These are phyloP conservation scores for Podosphaera fusca DNA, from an alignment of 2,329 filamentous ascomycete species.

Conservation along the genomic window DNA sequence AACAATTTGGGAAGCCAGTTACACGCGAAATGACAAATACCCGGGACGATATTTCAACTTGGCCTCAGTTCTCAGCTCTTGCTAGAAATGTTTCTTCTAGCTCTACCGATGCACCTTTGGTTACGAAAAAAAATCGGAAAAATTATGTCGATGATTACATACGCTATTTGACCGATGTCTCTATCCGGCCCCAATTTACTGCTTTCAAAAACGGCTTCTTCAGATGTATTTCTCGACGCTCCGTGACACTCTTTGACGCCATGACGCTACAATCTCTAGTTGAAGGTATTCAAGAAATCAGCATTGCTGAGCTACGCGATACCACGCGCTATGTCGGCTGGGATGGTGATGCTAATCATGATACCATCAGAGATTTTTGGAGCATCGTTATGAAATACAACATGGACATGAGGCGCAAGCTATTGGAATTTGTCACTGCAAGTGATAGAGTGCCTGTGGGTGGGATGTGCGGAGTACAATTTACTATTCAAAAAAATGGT, in stretches of 20 bases:
- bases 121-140: slow-evolving; percentile 58
- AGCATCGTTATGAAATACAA: slow-evolving; percentile 45
- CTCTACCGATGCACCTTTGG: slow-evolving; percentile 34
- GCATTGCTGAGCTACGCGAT: slow-evolving; percentile 47
- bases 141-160: slow-evolving; percentile 71
- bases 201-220: slow-evolving; percentile 69
- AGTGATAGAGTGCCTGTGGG: slow-evolving; percentile 77
- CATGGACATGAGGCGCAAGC: slow-evolving; percentile 43
- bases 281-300: slow-evolving; percentile 64
- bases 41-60: slow-evolving; percentile 12
- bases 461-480: slow-evolving; percentile 60
- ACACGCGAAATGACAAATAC: slow-evolving; percentile 28
- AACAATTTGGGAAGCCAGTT: slow-evolving; percentile 31
- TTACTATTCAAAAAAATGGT: slow-evolving; percentile 60
- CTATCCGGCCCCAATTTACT: slow-evolving; percentile 51
- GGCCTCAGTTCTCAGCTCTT: slow-evolving; percentile 28
- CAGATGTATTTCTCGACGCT: slow-evolving; percentile 45
- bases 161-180: slow-evolving; percentile 56
- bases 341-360: slow-evolving; percentile 32
- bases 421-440: slow-evolving; percentile 89
- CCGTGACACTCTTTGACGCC: slow-evolving; percentile 44
- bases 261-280: slow-evolving; percentile 51
- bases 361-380: slow-evolving; percentile 65
- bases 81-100: slow-evolving; percentile 14
- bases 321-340: slow-evolving; percentile 66